Conservation (phyloP, 1,284 basidiomycete species). For the Schizopora paradoxa region DNA sequence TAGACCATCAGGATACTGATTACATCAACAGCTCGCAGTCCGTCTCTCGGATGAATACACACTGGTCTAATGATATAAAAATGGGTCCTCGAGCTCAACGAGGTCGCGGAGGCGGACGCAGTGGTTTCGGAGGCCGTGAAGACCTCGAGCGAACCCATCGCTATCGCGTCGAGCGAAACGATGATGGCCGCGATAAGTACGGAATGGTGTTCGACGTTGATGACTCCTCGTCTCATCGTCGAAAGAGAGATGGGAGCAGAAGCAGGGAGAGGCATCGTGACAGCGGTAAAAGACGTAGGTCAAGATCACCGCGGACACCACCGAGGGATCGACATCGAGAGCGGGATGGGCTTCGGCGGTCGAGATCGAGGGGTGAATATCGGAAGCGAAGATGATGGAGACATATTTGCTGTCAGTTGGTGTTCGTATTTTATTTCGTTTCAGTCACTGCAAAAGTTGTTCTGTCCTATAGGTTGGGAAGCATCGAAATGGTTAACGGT, state of each 20-base stretch:
- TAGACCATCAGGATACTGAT: neutral
- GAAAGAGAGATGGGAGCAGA: slow-evolving; percentile 16
- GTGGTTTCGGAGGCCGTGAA: slow-evolving; percentile 62
- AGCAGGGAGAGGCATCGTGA: slow-evolving; percentile 23
- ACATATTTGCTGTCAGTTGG: neutral
- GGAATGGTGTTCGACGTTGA: slow-evolving; percentile 73
- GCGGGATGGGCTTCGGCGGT: slow-evolving; percentile 14
- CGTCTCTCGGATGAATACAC: slow-evolving; percentile 68
- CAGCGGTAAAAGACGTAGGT: slow-evolving; percentile 20
- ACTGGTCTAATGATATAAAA: slow-evolving; percentile 71
- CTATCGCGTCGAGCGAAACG: slow-evolving; percentile 43
- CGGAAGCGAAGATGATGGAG: slow-evolving; percentile 9
- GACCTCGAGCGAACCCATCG: slow-evolving; percentile 65
- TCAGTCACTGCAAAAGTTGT: neutral
- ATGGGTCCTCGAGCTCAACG: slow-evolving; percentile 41
- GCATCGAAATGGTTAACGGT: neutral
- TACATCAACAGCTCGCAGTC: slow-evolving; percentile 70
- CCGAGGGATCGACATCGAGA: slow-evolving; percentile 19
- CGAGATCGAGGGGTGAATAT: slow-evolving; percentile 11
- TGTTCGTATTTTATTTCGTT: neutral
- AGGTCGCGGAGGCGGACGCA: slow-evolving; percentile 25
- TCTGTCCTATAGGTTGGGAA: neutral
- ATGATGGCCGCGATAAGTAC: slow-evolving; percentile 37
- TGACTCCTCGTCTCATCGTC: slow-evolving; percentile 25
- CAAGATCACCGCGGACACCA: slow-evolving; percentile 6